Evolutionary conservation across 2,329 filamentous ascomycete genomes (phyloP).

Genomic region (Mariannaea elegans): DNA sequence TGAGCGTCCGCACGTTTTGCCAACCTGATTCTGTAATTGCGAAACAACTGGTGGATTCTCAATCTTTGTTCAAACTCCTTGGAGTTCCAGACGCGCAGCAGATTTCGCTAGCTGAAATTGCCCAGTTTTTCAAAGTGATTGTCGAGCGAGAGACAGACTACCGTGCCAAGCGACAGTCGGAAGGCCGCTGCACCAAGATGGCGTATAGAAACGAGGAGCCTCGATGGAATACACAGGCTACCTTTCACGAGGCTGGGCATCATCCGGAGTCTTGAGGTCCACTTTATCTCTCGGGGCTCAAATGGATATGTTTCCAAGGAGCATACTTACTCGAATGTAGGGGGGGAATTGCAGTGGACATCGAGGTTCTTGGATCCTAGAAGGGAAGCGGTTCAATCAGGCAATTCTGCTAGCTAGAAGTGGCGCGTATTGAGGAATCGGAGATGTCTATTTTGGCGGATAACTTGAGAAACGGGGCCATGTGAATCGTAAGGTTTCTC

Average conservation of each 20-base stretch:
- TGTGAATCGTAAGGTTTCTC: too few relatives aligned
- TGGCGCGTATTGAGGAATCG: too few relatives aligned
- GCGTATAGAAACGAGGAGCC: constrained; percentile 9
- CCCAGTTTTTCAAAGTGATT: constrained; percentile 63
- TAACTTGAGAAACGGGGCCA: too few relatives aligned
- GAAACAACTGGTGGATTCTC: constrained; percentile 65
- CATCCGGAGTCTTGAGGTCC: not conserved
- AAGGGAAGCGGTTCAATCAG: too few relatives aligned
- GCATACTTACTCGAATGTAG: not conserved
- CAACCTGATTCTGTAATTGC: constrained; percentile 66
- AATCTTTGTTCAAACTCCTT: constrained; percentile 60
- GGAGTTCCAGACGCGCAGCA: constrained; percentile 55
- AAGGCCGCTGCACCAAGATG: constrained; percentile 25
- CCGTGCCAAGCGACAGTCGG: constrained; percentile 35
- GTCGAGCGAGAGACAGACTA: constrained; percentile 55
- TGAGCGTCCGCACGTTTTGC: constrained; percentile 65
- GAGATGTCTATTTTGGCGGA: too few relatives aligned
- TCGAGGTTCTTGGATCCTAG: too few relatives aligned
- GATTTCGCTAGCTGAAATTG: constrained; percentile 58
- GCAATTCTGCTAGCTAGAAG: too few relatives aligned
- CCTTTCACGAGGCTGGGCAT: not conserved
- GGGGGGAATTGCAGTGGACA: too few relatives aligned
- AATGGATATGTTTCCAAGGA: not conserved
- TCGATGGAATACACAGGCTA: constrained; percentile 16
- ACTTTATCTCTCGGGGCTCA: not conserved